Percentiles rank a stretch among this genome's conserved stretches.
phyloP scores from a whole-genome alignment of 1,139 yeast species.

The Suhomyces guaymorum region DNA sequence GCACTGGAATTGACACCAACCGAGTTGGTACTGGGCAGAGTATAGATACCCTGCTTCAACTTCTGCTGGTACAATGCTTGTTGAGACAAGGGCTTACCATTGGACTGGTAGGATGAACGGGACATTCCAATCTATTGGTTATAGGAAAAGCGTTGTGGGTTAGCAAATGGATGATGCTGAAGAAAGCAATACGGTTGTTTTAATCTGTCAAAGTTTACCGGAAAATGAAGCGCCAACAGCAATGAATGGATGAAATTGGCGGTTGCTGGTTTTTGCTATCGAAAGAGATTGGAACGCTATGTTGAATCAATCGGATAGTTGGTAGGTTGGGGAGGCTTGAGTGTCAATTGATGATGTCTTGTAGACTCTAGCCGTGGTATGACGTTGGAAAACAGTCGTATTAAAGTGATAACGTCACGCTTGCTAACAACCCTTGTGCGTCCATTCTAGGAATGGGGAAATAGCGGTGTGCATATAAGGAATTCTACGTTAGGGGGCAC shows the following conservation, averaged over 20 bases:
- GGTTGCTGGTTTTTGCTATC: no score
- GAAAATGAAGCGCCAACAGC: neutral
- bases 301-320: no score
- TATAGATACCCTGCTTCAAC: constrained; percentile 71
- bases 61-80: constrained; percentile 80
- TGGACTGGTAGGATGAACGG: constrained; percentile 59
- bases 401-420: constrained; percentile 10
- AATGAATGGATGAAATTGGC: neutral
- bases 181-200: no score
- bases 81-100: constrained; percentile 68
- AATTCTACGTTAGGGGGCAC: constrained; percentile 10
- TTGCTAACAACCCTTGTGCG: constrained; percentile 13
- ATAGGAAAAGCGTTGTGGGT: no score
- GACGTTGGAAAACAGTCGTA: constrained; percentile 5
- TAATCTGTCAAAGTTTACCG: no score
- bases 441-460: constrained; percentile 12
- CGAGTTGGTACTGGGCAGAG: constrained; percentile 64
- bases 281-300: no score
- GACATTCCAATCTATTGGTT: constrained; percentile 38
- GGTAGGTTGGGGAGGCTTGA: no score
- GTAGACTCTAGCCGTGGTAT: neutral
- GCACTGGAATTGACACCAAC: constrained; percentile 74
- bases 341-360: no score
- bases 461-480: constrained; percentile 8
- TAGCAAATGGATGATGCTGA: neutral